Evolutionary conservation across 169 alveolate genomes (phyloP).

Genomic region (Perkinsus olseni): DNA sequence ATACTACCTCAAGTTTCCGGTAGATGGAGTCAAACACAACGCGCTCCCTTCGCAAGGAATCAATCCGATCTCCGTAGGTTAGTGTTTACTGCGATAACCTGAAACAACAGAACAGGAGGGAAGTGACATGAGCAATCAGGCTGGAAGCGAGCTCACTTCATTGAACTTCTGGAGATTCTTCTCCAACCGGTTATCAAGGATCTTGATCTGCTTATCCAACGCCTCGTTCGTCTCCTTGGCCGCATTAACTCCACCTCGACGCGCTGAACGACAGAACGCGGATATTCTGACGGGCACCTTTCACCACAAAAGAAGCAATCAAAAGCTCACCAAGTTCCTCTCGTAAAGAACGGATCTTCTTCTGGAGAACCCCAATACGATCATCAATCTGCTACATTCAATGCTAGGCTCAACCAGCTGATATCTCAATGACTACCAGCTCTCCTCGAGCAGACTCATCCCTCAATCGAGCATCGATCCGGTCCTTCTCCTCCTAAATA

Average conservation of each 20-base stretch:
- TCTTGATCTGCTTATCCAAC: conserved; percentile 62
- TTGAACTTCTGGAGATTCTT: conserved; percentile 54
- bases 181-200: conserved; percentile 75
- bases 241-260: conserved; percentile 60
- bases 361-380: conserved; percentile 8
- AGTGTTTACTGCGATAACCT: conserved; percentile 68
- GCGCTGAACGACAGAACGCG: neutral
- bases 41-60: conserved; percentile 71
- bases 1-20: conserved; percentile 52
- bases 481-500: conserved; percentile 12
- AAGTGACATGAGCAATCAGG: no score
- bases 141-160: conserved; percentile 20
- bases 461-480: neutral
- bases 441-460: neutral
- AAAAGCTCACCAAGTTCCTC: neutral
- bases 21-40: conserved; percentile 69
- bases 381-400: conserved; percentile 12
- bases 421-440: neutral
- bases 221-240: conserved; percentile 57
- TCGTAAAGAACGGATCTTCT: conserved; percentile 12
- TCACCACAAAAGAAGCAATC: neutral
- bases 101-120: no score
- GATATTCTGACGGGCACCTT: neutral
- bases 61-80: conserved; percentile 64
- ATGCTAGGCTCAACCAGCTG: neutral